phyloP scores from a whole-genome alignment of 768 basidiomycete genomes.

The Lactarius psammicola region DNA sequence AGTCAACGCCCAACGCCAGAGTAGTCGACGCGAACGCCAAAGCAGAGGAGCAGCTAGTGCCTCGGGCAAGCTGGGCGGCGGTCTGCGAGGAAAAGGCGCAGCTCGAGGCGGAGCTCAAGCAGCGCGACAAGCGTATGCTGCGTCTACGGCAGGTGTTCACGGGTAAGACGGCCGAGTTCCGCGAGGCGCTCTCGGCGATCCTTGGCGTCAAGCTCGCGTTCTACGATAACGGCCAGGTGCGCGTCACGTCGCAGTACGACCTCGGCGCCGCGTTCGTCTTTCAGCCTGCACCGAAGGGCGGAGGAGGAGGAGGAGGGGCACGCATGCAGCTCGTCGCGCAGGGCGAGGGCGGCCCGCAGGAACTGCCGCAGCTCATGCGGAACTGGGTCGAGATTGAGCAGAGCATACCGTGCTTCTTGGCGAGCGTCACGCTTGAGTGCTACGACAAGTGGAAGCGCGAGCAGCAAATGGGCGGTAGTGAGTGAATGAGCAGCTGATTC shows the following conservation, averaged over 20 bases:
- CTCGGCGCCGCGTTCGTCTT: slow-evolving; percentile 86
- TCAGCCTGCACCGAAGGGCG: slow-evolving; percentile 49
- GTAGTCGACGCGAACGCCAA: slow-evolving; percentile 26
- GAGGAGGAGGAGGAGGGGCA: slow-evolving; percentile 31
- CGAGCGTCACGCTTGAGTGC: slow-evolving; percentile 83
- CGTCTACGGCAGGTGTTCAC: slow-evolving; percentile 84
- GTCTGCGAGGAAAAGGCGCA: slow-evolving; percentile 66
- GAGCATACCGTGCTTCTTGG: slow-evolving; percentile 87
- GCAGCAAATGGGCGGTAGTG: slow-evolving; percentile 12
- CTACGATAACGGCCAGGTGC: slow-evolving; percentile 85
- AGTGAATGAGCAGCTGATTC: not conserved
- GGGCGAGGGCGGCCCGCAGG: slow-evolving; percentile 72
- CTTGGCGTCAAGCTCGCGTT: slow-evolving; percentile 91
- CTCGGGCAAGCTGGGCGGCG: slow-evolving; percentile 76
- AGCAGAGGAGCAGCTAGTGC: slow-evolving; percentile 47
- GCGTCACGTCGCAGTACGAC: slow-evolving; percentile 87
- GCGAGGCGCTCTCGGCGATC: slow-evolving; percentile 84
- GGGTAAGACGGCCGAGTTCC: slow-evolving; percentile 85
- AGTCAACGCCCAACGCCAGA: not conserved
- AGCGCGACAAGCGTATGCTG: slow-evolving; percentile 79
- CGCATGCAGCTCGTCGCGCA: slow-evolving; percentile 73
- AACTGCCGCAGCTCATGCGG: slow-evolving; percentile 69
- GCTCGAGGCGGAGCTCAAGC: slow-evolving; percentile 58
- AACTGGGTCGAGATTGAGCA: slow-evolving; percentile 87
- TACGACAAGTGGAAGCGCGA: slow-evolving; percentile 69